A percentile compares a stretch with the other conserved stretches of the same genome.
These are phyloP conservation scores for Podospora appendiculata DNA, from an alignment of 495 filamentous ascomycete species.

Conservation along the genomic window DNA sequence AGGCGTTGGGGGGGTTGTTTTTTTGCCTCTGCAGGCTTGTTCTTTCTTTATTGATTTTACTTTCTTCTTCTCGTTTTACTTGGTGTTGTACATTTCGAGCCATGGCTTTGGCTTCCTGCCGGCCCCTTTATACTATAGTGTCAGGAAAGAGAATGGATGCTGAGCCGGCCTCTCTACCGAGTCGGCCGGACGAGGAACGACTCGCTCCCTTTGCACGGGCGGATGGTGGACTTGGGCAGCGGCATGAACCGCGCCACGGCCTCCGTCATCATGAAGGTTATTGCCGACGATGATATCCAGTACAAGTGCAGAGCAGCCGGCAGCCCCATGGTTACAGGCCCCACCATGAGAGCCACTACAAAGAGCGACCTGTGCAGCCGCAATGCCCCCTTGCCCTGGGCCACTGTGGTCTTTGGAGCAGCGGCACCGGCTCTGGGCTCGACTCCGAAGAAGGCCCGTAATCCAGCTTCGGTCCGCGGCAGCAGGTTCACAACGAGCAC, in stretches of 20 bases:
- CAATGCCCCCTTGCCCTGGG: neutral
- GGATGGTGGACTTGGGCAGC: constrained; percentile 3
- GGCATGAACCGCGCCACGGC: constrained; percentile 18
- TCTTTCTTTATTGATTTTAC: neutral
- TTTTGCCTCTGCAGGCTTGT: neutral
- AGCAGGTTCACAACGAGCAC: constrained; percentile 37
- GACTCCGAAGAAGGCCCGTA: constrained; percentile 11
- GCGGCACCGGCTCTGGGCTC: neutral
- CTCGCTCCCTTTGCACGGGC: constrained; percentile 14
- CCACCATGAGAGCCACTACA: constrained; percentile 31
- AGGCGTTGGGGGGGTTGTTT: too few species aligned
- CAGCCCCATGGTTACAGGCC: constrained; percentile 43
- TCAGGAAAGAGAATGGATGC: too few species aligned
- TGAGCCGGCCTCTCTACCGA: neutral
- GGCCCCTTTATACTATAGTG: neutral
- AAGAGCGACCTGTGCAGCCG: constrained; percentile 27
- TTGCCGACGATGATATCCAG: constrained; percentile 50
- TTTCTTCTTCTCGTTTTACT: neutral
- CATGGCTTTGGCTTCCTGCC: neutral
- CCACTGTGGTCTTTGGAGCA: neutral
- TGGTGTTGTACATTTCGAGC: constrained; percentile 2
- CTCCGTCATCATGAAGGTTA: constrained; percentile 5
- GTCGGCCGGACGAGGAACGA: constrained; percentile 15
- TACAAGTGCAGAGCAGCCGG: constrained; percentile 63
- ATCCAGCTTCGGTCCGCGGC: constrained; percentile 10